phyloP scores from a whole-genome alignment of 2,329 filamentous ascomycete species.

The Sporothrix dimorphospora region DNA sequence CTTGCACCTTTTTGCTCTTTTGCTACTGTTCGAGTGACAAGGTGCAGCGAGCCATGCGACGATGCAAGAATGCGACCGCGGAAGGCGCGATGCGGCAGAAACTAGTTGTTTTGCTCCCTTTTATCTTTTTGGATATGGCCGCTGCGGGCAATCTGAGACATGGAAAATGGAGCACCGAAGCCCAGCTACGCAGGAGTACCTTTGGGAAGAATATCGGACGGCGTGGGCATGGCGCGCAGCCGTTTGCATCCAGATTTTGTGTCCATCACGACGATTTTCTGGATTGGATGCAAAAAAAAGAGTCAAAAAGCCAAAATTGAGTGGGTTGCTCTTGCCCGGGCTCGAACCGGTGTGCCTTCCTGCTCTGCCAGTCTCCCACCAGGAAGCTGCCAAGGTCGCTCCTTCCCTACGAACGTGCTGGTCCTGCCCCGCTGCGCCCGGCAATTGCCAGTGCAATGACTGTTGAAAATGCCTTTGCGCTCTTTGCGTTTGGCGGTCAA shows the following conservation, averaged over 20 bases:
- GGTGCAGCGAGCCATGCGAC: neutral
- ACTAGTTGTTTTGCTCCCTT: neutral
- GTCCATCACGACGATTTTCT: neutral
- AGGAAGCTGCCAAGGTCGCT: neutral
- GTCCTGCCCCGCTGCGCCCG: neutral
- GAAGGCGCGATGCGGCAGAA: slow-evolving; percentile 1
- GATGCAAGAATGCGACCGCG: neutral
- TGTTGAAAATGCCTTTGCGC: no score
- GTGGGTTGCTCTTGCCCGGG: neutral
- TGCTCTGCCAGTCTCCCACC: neutral
- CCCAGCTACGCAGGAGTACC: neutral
- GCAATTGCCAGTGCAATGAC: neutral
- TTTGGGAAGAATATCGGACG: neutral
- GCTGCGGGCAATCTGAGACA: neutral
- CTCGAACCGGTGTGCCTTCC: slow-evolving; percentile 9
- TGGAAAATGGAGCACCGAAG: neutral
- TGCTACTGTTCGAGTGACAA: neutral
- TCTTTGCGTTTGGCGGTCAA: neutral
- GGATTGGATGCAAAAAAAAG: neutral
- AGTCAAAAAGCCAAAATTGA: neutral
- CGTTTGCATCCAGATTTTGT: neutral
- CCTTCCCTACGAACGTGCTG: neutral
- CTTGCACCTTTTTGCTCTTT: neutral
- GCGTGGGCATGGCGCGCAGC: neutral
- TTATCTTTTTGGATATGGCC: neutral